Percentiles rank a stretch among this genome's conserved stretches.
Evolutionary conservation across 2,329 filamentous ascomycete species (phyloP).

Genomic region (Colletotrichum incanum): DNA sequence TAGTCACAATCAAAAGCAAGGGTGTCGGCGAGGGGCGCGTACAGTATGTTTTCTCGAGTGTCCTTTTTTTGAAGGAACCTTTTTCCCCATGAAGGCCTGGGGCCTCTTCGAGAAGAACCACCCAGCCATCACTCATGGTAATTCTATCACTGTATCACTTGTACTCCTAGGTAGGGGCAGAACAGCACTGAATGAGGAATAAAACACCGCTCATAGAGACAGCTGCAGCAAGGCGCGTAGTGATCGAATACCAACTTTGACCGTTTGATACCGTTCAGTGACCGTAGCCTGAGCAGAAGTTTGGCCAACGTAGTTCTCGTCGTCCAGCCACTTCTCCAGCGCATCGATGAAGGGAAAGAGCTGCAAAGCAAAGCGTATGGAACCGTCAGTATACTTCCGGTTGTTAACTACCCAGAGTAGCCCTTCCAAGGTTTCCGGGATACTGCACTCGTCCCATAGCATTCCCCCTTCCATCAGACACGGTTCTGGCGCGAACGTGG

Average conservation of each 20-base stretch:
- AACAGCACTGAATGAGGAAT: neutral
- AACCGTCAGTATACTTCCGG: neutral
- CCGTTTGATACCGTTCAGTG: neutral
- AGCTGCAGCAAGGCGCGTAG: neutral
- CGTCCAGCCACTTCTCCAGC: conserved; percentile 8
- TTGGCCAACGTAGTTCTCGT: neutral
- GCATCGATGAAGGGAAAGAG: neutral
- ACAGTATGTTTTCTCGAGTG: neutral
- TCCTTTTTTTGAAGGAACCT: neutral
- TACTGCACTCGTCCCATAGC: conserved; percentile 15
- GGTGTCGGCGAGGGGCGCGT: neutral
- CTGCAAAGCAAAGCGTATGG: neutral
- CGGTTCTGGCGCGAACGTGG: conserved; percentile 3
- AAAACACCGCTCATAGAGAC: neutral
- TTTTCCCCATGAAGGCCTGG: neutral
- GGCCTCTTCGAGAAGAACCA: neutral
- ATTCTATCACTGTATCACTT: neutral
- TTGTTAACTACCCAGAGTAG: neutral
- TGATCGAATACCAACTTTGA: conserved; percentile 1
- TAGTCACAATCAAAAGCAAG: no score
- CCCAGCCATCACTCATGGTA: neutral
- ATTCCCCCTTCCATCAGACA: conserved; percentile 16
- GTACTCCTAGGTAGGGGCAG: neutral
- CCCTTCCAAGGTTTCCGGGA: conserved; percentile 3
- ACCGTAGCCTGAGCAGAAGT: neutral